phyloP scores from a whole-genome alignment of 202 grass and related monocot genomes.

The Digitaria exilis region DNA sequence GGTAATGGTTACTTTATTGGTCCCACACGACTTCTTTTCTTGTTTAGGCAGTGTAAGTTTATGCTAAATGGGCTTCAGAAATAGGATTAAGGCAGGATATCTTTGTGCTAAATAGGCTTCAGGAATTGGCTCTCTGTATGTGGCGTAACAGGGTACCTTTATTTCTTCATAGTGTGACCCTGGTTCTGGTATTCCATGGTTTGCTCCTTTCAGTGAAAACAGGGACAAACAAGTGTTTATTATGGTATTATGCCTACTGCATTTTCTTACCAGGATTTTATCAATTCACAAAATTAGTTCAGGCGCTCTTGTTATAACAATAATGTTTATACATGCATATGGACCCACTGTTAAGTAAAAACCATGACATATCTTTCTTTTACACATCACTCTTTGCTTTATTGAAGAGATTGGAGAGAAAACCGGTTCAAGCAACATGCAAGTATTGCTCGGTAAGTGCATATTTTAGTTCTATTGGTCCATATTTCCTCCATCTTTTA shows the following conservation, averaged over 20 bases:
- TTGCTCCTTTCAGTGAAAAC: not conserved
- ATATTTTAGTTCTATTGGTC: conserved; percentile 24
- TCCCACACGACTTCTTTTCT: not conserved
- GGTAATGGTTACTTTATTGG: not conserved
- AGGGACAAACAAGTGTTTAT: not conserved
- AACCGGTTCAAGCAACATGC: conserved; percentile 56
- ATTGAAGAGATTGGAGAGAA: conserved; percentile 44
- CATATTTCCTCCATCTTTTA: conserved; percentile 37
- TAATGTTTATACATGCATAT: not conserved
- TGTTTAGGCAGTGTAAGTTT: not conserved
- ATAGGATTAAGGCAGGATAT: not conserved
- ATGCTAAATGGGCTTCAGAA: no score
- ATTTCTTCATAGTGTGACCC: conserved; percentile 5
- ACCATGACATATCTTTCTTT: conserved; percentile 2
- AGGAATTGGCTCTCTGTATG: not conserved
- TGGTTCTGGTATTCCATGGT: not conserved
- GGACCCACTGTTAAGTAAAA: no score
- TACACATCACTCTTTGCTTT: conserved; percentile 29
- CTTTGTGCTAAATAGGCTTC: not conserved
- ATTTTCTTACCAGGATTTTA: not conserved
- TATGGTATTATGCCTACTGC: conserved; percentile 6
- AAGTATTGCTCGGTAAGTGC: conserved; percentile 89
- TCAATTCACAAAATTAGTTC: not conserved
- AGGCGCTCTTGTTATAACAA: conserved; percentile 2
- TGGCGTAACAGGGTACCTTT: not conserved